Evolutionary conservation across 2,329 filamentous ascomycete species (phyloP).

Genomic region (Fusarium neocosmosporiellum): DNA sequence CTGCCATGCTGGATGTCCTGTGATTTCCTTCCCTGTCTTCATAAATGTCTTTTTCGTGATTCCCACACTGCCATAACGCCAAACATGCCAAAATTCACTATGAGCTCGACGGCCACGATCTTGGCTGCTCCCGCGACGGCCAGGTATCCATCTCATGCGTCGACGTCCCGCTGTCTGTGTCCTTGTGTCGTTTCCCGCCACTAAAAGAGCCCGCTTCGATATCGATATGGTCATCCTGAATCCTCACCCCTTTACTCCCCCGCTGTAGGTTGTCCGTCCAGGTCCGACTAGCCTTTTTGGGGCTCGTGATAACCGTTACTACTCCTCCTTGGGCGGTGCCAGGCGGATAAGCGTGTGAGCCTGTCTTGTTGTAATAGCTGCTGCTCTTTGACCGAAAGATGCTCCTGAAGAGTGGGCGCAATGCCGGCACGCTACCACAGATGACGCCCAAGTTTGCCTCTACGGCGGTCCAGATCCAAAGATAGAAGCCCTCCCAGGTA

Average conservation of each 20-base stretch:
- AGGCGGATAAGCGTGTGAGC: constrained; percentile 32
- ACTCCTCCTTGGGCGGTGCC: constrained; percentile 32
- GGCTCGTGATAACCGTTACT: constrained; percentile 23
- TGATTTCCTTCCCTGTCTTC: constrained; percentile 2
- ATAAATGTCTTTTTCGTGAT: constrained; percentile 2
- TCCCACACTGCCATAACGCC: constrained; percentile 22
- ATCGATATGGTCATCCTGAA: constrained; percentile 40
- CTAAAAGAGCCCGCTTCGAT: constrained; percentile 25
- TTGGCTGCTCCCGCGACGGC: constrained; percentile 33
- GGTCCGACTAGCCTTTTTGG: constrained; percentile 22
- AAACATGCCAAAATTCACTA: constrained; percentile 8
- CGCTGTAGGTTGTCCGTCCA: constrained; percentile 38
- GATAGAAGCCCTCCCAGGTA: constrained; percentile 53
- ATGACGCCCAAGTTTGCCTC: constrained; percentile 56
- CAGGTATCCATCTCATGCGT: constrained; percentile 41
- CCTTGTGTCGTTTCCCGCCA: constrained; percentile 28
- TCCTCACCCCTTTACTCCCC: constrained; percentile 36
- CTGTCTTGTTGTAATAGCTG: constrained; percentile 37
- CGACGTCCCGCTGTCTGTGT: constrained; percentile 29
- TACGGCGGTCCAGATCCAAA: constrained; percentile 57
- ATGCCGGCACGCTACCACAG: constrained; percentile 53
- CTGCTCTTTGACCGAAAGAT: constrained; percentile 41
- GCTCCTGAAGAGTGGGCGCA: constrained; percentile 43
- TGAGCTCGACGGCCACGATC: constrained; percentile 26
- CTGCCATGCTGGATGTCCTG: not conserved